Evolutionary conservation across 2,329 filamentous ascomycete genomes (phyloP), one percentile per base, ranked within the genome.

Genomic region (Alternaria alternata): DNA sequence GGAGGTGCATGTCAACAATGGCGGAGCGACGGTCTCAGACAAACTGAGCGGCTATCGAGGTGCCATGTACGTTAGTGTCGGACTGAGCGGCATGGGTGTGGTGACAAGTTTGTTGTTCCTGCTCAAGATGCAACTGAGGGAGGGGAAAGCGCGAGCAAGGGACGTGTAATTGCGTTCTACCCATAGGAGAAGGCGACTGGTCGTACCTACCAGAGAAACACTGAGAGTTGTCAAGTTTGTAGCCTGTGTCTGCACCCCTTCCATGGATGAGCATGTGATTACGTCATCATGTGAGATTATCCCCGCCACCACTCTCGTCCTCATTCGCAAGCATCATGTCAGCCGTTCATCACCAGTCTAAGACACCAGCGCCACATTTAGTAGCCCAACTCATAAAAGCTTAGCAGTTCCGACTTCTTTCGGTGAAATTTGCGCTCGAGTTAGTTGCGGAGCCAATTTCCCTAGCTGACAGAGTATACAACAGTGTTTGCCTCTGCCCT

Each of bases 61-160:
- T 14, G 80, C 80, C 1, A 70, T 73, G 64, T 82, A 80, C 61
- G 48, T 79, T 12, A 79, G 70, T 4, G 70, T 80, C 18, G 80
- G 79, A 4, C 64, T 81, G 34, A 70, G 72, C 7, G 75, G 63
- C 7, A 38, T 73, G 22, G 74, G 74, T 4, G 51, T 75, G 3
- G 20, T 72, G 4, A 67, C 73, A 3, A 71, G 68, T 54, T 18
- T 71, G 26, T 24, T 70, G 4, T 75, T 72, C 51, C 38, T 74
- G 16, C 42, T 67, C 4, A 75, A 74, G 53, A 65, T 69, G 43
- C 64, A 47, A 4, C 26, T 61, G 41, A 59, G 51, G 44, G 53
- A 51, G 12, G 64, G 39, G n/a, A 36, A 20, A 30, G 34, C 32
- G 4, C 48, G 24, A 4, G 34, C 5, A 18, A 26, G 26, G 12